Conservation (phyloP, 352 stramenopile genomes). For the Pythium plurisporium region DNA sequence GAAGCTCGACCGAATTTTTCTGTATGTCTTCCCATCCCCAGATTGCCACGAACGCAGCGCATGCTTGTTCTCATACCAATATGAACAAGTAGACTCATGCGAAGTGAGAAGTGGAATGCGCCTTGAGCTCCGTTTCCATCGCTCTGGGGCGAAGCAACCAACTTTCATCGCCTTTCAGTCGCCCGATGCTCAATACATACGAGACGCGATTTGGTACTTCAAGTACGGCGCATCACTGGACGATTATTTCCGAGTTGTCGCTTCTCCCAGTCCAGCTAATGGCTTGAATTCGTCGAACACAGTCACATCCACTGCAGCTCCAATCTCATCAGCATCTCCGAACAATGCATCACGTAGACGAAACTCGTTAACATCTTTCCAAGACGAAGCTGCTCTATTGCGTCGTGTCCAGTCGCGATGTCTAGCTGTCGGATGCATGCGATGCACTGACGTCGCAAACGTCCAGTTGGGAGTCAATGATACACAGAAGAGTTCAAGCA, state of each 20-base stretch:
- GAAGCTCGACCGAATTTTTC: constrained; percentile 41
- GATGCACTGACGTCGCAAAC: constrained; percentile 2
- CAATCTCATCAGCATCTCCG: background rate
- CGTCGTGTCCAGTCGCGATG: constrained; percentile 46
- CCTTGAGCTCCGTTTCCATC: constrained; percentile 51
- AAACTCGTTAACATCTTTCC: constrained; percentile 33
- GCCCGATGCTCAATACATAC: constrained; percentile 50
- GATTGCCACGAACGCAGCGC: constrained; percentile 58
- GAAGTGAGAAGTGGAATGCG: constrained; percentile 30
- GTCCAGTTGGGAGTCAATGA: background rate
- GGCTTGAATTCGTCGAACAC: too few relatives aligned
- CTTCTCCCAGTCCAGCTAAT: too few relatives aligned
- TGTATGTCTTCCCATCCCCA: constrained; percentile 54
- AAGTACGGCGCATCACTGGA: constrained; percentile 45
- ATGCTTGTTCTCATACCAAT: constrained; percentile 64
- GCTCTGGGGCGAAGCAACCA: constrained; percentile 50
- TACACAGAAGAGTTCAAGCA: background rate
- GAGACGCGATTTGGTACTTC: constrained; percentile 63
- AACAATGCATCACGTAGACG: constrained; percentile 18
- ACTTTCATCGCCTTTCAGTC: constrained; percentile 55
- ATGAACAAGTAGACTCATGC: constrained; percentile 52
- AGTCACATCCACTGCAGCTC: background rate
- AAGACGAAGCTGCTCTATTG: constrained; percentile 33
- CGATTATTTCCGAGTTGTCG: constrained; percentile 13
- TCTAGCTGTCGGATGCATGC: constrained; percentile 44